Evolutionary conservation across 129 eudicot species (phyloP), one percentile per base, ranked within the genome.

Genomic region (Helichrysum umbraculigerum): DNA sequence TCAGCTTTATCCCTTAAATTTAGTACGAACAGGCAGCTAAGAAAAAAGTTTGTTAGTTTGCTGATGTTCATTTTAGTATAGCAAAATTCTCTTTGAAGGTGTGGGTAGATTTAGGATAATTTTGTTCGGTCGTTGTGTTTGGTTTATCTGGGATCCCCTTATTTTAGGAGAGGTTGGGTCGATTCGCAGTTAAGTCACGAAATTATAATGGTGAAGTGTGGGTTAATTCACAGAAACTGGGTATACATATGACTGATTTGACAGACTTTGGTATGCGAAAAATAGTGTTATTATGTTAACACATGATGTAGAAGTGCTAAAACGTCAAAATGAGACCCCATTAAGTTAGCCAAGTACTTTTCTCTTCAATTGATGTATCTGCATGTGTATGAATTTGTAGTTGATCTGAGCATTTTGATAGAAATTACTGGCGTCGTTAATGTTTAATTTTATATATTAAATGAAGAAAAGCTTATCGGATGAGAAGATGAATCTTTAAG

Each of bases 321-420:
- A 9, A 42, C 50, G 50, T 42, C 50, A 42, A 42, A 9, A 42
- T 42, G 50, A 9, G 50, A 42, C 50, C 14, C 15, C 1, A 41
- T 41, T 41, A 47, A 12, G 54, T 47, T 47, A 12, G 4, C 17
- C n/a, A 14, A 47, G 6, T 47, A 47, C n/a, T 12, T 47, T 47
- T 12, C n/a, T 14, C 54, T 47, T 47, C 11, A 44, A 3, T 44
- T 44, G 52, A 16, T 44, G 52, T 44, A 44, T 44, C 17, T 12
- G 52, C 17, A 3, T 8, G 11, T 21, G 65, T 2, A 59, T 57
- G 3, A 0, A 57, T n/a, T 59, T 50, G 17, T 64, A 64, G 51
- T 52, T 25, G 78, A 72, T 72, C 74, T 61, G n/a, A 9, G n/a
- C 19, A 0, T 57, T 59, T 61, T 61, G 82, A 47, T 71, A n/a